A percentile compares a stretch with the other conserved stretches of the same genome.
Conservation (phyloP, 148 eudicot species). For the Selenicereus undatus region DNA sequence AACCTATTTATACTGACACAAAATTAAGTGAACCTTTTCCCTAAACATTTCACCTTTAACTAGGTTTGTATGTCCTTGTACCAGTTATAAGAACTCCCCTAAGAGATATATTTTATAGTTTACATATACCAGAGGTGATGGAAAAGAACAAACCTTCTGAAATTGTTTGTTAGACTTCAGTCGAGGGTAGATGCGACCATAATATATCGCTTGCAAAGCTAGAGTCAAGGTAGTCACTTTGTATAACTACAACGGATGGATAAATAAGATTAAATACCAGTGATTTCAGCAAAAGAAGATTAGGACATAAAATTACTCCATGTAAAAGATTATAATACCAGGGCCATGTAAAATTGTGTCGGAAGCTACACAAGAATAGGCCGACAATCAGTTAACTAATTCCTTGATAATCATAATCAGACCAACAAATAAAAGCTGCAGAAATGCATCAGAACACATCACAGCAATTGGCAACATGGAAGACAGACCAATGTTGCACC, state of each 20-base stretch:
- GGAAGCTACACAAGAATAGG: conserved; percentile 58
- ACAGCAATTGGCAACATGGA: too few species aligned
- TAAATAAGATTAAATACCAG: background rate
- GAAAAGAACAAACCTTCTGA: conserved; percentile 38
- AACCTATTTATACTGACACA: background rate
- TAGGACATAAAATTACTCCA: background rate
- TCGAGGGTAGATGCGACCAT: conserved; percentile 52
- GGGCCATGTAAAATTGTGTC: conserved; percentile 72
- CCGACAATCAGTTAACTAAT: conserved; percentile 5
- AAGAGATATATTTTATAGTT: background rate
- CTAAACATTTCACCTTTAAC: background rate
- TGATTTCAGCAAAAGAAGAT: background rate
- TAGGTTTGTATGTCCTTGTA: background rate
- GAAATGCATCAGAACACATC: background rate
- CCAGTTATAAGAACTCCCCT: background rate
- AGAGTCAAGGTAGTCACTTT: conserved; percentile 53
- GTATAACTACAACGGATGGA: conserved; percentile 37
- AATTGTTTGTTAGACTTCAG: conserved; percentile 37
- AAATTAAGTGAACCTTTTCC: background rate
- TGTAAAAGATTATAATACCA: conserved; percentile 40
- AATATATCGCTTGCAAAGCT: conserved; percentile 55
- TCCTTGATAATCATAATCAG: background rate
- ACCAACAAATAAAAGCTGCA: background rate
- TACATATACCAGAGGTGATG: background rate
- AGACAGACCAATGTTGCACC: too few species aligned